phyloP scores from a whole-genome alignment of 2,329 filamentous ascomycete species.

The Neofusicoccum kwambonambiense region DNA sequence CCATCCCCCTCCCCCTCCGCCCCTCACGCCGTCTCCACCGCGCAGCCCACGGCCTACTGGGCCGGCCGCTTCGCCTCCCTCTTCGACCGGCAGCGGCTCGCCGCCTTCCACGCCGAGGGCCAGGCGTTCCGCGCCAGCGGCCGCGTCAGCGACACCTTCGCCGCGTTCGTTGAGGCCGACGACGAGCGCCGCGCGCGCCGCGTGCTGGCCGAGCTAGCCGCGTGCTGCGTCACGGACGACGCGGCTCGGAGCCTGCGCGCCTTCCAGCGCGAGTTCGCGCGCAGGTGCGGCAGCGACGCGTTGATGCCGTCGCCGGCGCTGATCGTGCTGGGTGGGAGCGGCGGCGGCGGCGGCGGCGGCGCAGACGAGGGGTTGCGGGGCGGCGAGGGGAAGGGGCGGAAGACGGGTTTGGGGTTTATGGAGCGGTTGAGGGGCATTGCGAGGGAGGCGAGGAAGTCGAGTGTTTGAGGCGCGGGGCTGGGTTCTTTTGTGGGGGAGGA shows the following conservation, averaged over 20 bases:
- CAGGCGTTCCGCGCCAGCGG: too few relatives aligned
- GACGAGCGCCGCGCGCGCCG: slow-evolving; percentile 30
- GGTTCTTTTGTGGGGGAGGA: too few relatives aligned
- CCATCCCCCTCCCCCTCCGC: too few relatives aligned
- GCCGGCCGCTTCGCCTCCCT: too few relatives aligned
- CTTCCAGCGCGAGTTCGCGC: slow-evolving; percentile 15
- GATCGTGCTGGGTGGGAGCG: not conserved
- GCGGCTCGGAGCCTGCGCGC: slow-evolving; percentile 33
- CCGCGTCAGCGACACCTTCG: not conserved
- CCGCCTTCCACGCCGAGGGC: too few relatives aligned
- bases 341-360: not conserved
- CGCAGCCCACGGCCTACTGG: too few relatives aligned
- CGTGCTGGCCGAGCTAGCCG: slow-evolving; percentile 36
- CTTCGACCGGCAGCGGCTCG: too few relatives aligned
- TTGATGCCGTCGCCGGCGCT: not conserved
- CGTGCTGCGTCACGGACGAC: slow-evolving; percentile 35
- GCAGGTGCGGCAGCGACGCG: not conserved
- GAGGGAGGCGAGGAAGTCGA: slow-evolving; percentile 16
- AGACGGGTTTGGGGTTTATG: slow-evolving; percentile 25
- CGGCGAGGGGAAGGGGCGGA: slow-evolving; percentile 23
- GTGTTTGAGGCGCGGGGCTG: not conserved
- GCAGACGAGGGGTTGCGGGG: not conserved
- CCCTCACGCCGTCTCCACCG: too few relatives aligned
- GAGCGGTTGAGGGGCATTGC: slow-evolving; percentile 33
- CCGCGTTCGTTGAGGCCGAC: slow-evolving; percentile 53